Conservation (phyloP, 768 basidiomycete genomes). For the Suillus americanus region DNA sequence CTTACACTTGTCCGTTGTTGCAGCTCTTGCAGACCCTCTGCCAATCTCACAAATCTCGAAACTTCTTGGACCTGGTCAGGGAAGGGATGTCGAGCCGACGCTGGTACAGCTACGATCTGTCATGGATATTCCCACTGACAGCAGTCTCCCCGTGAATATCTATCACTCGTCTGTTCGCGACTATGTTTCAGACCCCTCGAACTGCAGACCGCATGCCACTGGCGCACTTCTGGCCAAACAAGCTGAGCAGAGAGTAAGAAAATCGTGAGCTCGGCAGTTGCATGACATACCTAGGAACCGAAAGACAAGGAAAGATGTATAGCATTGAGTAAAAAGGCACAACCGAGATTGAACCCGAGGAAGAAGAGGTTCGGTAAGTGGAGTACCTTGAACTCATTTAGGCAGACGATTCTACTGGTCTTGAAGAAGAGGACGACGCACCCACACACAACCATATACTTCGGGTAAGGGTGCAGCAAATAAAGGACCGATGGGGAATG, state of each 20-base stretch:
- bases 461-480: background rate
- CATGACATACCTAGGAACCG: constrained; percentile 58
- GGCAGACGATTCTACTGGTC: background rate
- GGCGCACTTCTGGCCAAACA: constrained; percentile 67
- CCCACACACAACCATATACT: constrained; percentile 46
- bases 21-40: too few species aligned
- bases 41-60: too few species aligned
- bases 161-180: too few species aligned
- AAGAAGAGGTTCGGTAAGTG: constrained; percentile 23
- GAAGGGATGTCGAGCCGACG: too few species aligned
- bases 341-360: constrained; percentile 22
- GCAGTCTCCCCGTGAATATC: too few species aligned
- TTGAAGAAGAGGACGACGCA: background rate
- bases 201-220: constrained; percentile 48
- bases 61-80: too few species aligned
- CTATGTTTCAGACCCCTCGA: too few species aligned
- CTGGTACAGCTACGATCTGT: too few species aligned
- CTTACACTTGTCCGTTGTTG: too few species aligned
- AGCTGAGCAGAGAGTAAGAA: constrained; percentile 35
- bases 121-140: too few species aligned
- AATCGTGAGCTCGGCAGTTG: background rate
- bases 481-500: background rate
- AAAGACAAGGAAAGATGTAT: constrained; percentile 58
- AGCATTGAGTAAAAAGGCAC: constrained; percentile 62
- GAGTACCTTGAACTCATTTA: constrained; percentile 46